Evolutionary conservation across 129 eudicot species (phyloP), one percentile per base, ranked within the genome.

Genomic region (Chrysanthemum seticuspe): DNA sequence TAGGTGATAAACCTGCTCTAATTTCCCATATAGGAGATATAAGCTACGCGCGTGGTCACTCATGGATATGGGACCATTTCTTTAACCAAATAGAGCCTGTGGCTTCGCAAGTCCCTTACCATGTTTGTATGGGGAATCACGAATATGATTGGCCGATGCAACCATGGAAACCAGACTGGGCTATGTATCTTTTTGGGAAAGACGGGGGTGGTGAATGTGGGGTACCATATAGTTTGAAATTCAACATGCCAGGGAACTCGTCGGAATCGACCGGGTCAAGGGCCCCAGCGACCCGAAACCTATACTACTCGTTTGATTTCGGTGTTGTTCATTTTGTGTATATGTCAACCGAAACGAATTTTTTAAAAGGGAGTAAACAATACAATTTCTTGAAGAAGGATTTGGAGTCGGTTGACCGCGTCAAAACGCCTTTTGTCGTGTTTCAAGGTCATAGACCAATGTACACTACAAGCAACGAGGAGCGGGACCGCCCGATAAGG

Each of bases 161-260:
- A 81, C 99, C 97, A 3, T 95, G 99, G 99, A 95, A 83, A 72
- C 99, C 99, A 4, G 97, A 88, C 34, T 95, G 97, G 99, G 85
- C 99, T 5, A 62, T 64, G 77, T 57, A 81, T 18, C 25, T 87
- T 10, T 94, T 82, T 73, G 80, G 44, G 0, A 86, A 81, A 54
- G 98, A 94, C 18, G 97, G 96, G 10, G 98, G 98, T 5, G 98
- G 98, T 19, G 98, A 94, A 78, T 94, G 98, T 76, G 97, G 99
- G 64, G 91, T 95, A 3, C 98, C 98, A 27, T 95, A 95, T 81
- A 95, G 99, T 82, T 81, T 85, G 5, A 81, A 87, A 60, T 95
- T 95, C 79, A 87, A 83, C 76, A 95, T 95, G 99, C 99, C 99
- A 0, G 99, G 99, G 55, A 91, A 95, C 80, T 95, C 96, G 18